phyloP scores from a whole-genome alignment of 306 rosid genomes.

The Boehmeria nivea region DNA sequence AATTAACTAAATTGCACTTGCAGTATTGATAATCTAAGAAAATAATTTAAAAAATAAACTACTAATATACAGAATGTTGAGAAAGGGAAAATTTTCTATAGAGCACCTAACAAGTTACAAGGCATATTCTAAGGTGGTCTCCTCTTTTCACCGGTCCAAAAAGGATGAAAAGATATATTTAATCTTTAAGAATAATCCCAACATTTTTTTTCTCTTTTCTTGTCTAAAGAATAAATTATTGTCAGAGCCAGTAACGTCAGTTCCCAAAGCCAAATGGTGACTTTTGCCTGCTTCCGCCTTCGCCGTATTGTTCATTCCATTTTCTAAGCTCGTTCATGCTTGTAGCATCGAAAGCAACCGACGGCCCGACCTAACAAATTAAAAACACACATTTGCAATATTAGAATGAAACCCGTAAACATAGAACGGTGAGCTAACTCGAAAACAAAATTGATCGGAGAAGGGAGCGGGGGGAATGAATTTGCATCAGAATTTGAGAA shows the following conservation, averaged over 20 bases:
- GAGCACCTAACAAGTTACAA: background rate
- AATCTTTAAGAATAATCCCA: background rate
- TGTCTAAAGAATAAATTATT: background rate
- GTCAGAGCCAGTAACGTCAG: constrained; percentile 1
- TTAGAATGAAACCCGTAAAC: too few species aligned
- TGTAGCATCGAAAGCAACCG: constrained; percentile 83
- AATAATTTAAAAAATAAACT: too few species aligned
- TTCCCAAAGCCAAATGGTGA: constrained; percentile 84
- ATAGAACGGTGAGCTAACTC: too few species aligned
- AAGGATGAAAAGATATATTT: constrained; percentile 1
- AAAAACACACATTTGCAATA: constrained; percentile 7
- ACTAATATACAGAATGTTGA: background rate
- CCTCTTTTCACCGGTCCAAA: constrained; percentile 10
- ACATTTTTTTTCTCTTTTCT: background rate
- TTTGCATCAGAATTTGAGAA: too few species aligned
- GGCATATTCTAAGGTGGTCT: background rate
- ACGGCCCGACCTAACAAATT: constrained; percentile 75
- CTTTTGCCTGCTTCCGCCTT: constrained; percentile 85
- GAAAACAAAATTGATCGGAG: too few species aligned
- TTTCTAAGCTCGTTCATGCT: constrained; percentile 93
- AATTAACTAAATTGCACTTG: too few species aligned
- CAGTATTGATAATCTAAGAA: too few species aligned
- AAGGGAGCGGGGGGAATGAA: too few species aligned
- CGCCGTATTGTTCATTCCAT: constrained; percentile 98
- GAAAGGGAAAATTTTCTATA: background rate